Evolutionary conservation across 495 filamentous ascomycete genomes (phyloP).

Genomic region (Talaromyces trachyspermus): DNA sequence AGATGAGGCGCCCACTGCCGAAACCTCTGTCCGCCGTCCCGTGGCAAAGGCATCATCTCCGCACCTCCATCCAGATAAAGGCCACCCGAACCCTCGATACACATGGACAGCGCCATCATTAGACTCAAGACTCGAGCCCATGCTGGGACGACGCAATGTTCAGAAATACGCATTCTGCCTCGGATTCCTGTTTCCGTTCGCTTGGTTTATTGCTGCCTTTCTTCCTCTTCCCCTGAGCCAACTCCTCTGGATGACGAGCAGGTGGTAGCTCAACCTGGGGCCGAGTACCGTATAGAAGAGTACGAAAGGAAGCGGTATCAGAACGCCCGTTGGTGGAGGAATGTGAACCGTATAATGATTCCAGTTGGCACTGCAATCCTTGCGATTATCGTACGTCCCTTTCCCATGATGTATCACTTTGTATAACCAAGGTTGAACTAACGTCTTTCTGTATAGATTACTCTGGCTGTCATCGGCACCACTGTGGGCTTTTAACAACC

Average conservation of each 20-base stretch:
- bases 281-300: slow-evolving; percentile 34
- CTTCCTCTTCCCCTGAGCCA: slow-evolving; percentile 63
- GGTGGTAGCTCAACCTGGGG: slow-evolving; percentile 17
- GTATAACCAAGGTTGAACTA: slow-evolving; percentile 16
- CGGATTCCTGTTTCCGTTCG: slow-evolving; percentile 81
- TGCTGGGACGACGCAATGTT: slow-evolving; percentile 62
- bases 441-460: slow-evolving; percentile 31
- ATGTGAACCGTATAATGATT: slow-evolving; percentile 81
- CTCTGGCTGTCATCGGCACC: slow-evolving; percentile 52
- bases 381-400: slow-evolving; percentile 56
- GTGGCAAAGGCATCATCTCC: slow-evolving; percentile 59
- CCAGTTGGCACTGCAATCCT: slow-evolving; percentile 71
- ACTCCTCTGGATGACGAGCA: slow-evolving; percentile 26
- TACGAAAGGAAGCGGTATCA: slow-evolving; percentile 60
- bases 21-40: not conserved
- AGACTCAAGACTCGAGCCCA: slow-evolving; percentile 48
- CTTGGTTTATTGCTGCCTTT: slow-evolving; percentile 81
- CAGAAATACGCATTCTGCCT: slow-evolving; percentile 84
- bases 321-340: slow-evolving; percentile 90
- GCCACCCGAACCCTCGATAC: slow-evolving; percentile 42
- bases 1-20: not conserved
- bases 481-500: slow-evolving; percentile 39
- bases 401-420: not conserved
- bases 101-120: slow-evolving; percentile 65
- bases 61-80: slow-evolving; percentile 59